Evolutionary conservation across 2,329 filamentous ascomycete species (phyloP), one percentile per base, ranked within the genome.

Genomic region (Gliomastix tumulicola): DNA sequence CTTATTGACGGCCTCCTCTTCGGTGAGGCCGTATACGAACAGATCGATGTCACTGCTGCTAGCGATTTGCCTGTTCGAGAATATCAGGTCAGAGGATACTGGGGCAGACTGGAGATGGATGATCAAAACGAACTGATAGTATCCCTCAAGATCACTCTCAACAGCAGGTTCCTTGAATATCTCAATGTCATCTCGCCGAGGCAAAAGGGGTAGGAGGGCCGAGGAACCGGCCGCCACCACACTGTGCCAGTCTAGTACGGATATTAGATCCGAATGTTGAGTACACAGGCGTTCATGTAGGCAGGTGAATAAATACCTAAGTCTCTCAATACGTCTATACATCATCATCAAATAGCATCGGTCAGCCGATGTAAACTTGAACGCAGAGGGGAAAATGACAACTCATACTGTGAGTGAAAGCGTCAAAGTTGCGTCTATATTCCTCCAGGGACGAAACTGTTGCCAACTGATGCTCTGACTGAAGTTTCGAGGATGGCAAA

Each of bases 161-260:
- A 36, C 47, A 74, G 56, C 21, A 59, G 57, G 37, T 67, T 66
- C 60, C 79, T 79, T 32, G 71, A 74, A 32, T 59, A 55, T 34
- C 60, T 67, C 51, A 73, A 71, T 23, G 18, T 43, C 41, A 7
- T 30, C 30, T 31, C 34, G 30, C 41, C 74, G 54, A 3, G 69
- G 59, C 4, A 78, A 77, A 11, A 83, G 70, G 1, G 83, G 80
- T 7, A 88, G 60, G 20, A 39, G 7, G 88, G 65, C 84, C 3
- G 82, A 76, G 35, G 80, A 85, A 7, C 84, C 84, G 19, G 84
- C 82, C 20, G 72, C 84, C 12, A 88, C 76, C n/a, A 88, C 74
- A 53, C 88, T 88, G 49, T 60, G 73, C 84, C 84, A 88, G 52
- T 87, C 41, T 41, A 16, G 25, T 19, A 16, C n/a, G n/a, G n/a